Evolutionary conservation across 75 land plant species (phyloP), one percentile per base, ranked within the genome.

Genomic region (Picea sitchensis): DNA sequence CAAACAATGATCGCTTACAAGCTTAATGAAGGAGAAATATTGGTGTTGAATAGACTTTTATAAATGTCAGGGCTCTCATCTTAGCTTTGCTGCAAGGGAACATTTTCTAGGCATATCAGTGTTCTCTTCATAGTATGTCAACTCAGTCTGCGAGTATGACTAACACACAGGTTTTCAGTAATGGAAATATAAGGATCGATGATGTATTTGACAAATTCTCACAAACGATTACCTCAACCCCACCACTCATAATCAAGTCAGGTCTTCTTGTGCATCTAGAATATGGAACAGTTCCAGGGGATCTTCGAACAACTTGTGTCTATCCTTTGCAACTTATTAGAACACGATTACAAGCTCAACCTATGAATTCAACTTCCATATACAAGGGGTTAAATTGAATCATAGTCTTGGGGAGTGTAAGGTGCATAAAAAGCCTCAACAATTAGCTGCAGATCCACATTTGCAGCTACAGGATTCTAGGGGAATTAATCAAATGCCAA

Each of bases 271-370:
- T 88, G 77, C 92, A 91, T 78, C 73, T 93, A 44, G 90, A 87
- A 21, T 93, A 91, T 86, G 98, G 98, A 72, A 93, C 91, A 32
- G 73, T 93, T 5, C 91, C 96, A 1, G 98, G 98, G 80, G 91
- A 94, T 65, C 79, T 93, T 79, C 96, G 96, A 79, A 96, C 96
- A 59, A 87, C 98, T 18, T 93, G 92, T 86, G 98, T 95, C 54
- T 95, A 95, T 80, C 98, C 98, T 2, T 80, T 95, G 77, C 94
- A 95, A 73, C 88, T 95, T 75, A 83, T 95, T 36, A 83, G 96
- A 63, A 93, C 98, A 73, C 87, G 96, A 83, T 79, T 95, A 88
- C 98, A 95, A 81, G 98, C 96, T 32, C 94, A 95, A 75, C 85
- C 83, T 7, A 56, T 82, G 65, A 81, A 87, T 67, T 63, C 84